Percentiles rank a stretch among this genome's conserved stretches.
Conservation (phyloP, 805 yeast species). For the Dipodascopsis tothii region DNA sequence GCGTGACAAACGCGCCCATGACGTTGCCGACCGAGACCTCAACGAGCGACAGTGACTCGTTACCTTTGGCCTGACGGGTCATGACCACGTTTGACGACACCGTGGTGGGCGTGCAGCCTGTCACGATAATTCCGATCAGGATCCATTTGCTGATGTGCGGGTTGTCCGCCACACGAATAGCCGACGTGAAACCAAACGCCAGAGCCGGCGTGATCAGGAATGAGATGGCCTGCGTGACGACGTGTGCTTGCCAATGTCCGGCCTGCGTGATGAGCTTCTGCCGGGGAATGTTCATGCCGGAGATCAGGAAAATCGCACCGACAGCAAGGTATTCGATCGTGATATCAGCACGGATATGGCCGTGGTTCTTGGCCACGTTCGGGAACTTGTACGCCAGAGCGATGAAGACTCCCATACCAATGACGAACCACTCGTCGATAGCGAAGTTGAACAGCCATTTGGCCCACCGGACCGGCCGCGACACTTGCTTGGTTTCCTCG, state of each 20-base stretch:
- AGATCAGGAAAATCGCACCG: constrained; percentile 71
- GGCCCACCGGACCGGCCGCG: not conserved
- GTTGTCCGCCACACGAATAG: constrained; percentile 53
- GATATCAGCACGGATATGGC: constrained; percentile 65
- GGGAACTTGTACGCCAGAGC: constrained; percentile 75
- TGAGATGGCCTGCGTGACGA: constrained; percentile 57
- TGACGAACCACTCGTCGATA: constrained; percentile 58
- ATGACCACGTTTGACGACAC: constrained; percentile 87
- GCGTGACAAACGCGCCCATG: constrained; percentile 80
- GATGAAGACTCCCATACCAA: constrained; percentile 61
- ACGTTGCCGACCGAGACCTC: constrained; percentile 82
- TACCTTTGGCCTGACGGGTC: constrained; percentile 82
- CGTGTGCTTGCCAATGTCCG: constrained; percentile 75
- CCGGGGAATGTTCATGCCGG: constrained; percentile 73
- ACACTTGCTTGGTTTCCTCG: not conserved
- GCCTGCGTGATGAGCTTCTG: constrained; percentile 53
- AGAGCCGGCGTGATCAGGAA: constrained; percentile 65
- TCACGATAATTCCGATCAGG: constrained; percentile 70
- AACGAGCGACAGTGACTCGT: constrained; percentile 66
- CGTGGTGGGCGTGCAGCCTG: constrained; percentile 86
- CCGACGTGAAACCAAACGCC: constrained; percentile 65
- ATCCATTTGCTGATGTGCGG: constrained; percentile 64
- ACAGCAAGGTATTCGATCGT: constrained; percentile 80
- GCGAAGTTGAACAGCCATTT: constrained; percentile 2
- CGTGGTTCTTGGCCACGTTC: constrained; percentile 75